phyloP scores from a whole-genome alignment of 2,329 filamentous ascomycete species.

The Alternaria triticina region DNA sequence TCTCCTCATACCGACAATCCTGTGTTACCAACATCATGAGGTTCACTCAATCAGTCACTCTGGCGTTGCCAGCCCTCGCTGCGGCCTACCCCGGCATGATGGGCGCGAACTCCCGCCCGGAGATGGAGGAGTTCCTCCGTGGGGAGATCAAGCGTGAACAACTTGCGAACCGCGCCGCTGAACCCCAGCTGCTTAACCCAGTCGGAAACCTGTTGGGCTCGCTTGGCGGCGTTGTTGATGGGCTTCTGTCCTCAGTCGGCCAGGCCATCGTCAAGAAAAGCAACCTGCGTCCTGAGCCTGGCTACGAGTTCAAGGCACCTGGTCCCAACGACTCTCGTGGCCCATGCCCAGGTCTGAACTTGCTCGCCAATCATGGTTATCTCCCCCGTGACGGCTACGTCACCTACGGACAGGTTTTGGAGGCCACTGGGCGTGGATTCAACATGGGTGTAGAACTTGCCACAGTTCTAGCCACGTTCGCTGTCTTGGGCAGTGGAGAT shows the following conservation, averaged over 20 bases:
- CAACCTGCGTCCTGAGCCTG: slow-evolving; percentile 29
- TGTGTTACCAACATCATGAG: slow-evolving; percentile 14
- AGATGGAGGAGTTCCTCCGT: slow-evolving; percentile 16
- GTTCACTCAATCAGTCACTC: slow-evolving; percentile 9
- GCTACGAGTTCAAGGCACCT: slow-evolving; percentile 24
- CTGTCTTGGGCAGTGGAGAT: slow-evolving; percentile 28
- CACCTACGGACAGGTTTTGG: slow-evolving; percentile 21
- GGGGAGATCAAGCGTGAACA: slow-evolving; percentile 15
- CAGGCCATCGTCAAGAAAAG: slow-evolving; percentile 18
- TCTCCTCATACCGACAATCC: not conserved
- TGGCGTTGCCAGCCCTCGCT: slow-evolving; percentile 21
- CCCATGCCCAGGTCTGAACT: slow-evolving; percentile 61
- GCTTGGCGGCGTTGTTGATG: slow-evolving; percentile 15
- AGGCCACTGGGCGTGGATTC: slow-evolving; percentile 25
- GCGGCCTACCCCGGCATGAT: slow-evolving; percentile 25
- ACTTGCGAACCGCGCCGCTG: slow-evolving; percentile 8
- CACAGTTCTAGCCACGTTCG: slow-evolving; percentile 39
- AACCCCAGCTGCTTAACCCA: slow-evolving; percentile 11
- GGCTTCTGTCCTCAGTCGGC: slow-evolving; percentile 26
- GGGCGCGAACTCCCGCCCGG: slow-evolving; percentile 16
- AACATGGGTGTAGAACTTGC: slow-evolving; percentile 36
- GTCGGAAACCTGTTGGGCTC: slow-evolving; percentile 13
- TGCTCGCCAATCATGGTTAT: slow-evolving; percentile 59
- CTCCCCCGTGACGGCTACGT: slow-evolving; percentile 54
- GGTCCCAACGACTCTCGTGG: slow-evolving; percentile 30